Evolutionary conservation across 2,329 filamentous ascomycete genomes (phyloP).

Genomic region (Aspergillus uvarum): DNA sequence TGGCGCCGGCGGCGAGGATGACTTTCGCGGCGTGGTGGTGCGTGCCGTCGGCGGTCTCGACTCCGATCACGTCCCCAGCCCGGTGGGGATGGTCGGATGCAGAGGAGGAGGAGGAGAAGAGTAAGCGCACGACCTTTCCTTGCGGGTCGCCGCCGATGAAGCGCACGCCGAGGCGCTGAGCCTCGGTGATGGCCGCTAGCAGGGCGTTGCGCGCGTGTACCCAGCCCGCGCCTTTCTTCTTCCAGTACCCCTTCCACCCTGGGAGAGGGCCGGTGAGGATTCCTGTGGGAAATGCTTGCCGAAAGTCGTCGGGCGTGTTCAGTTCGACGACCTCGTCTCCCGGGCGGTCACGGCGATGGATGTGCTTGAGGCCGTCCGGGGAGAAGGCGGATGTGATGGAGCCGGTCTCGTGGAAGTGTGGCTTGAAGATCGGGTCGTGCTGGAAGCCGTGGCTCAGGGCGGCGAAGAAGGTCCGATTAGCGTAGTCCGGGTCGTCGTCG

Average conservation of each 20-base stretch:
- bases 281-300: conserved; percentile 52
- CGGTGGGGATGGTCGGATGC: no score
- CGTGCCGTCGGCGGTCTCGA: conserved; percentile 43
- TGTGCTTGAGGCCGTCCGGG: conserved; percentile 38
- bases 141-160: conserved; percentile 5
- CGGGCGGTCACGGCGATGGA: conserved; percentile 32
- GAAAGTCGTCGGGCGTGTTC: conserved; percentile 48
- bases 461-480: conserved; percentile 16
- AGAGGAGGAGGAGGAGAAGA: not conserved
- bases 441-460: conserved; percentile 37
- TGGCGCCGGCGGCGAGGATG: conserved; percentile 55
- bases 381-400: conserved; percentile 44
- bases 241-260: conserved; percentile 52
- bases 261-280: conserved; percentile 52
- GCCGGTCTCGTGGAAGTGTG: conserved; percentile 49
- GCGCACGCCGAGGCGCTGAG: conserved; percentile 2
- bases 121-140: not conserved
- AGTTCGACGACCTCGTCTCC: conserved; percentile 26
- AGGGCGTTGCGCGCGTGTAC: conserved; percentile 54
- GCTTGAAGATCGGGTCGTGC: conserved; percentile 46
- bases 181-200: conserved; percentile 15
- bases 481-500: conserved; percentile 27
- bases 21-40: conserved; percentile 45
- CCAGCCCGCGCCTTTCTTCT: conserved; percentile 49
- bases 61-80: not conserved